Evolutionary conservation across 805 yeast species (phyloP).

Genomic region (Kockiozyma suomiensis): DNA sequence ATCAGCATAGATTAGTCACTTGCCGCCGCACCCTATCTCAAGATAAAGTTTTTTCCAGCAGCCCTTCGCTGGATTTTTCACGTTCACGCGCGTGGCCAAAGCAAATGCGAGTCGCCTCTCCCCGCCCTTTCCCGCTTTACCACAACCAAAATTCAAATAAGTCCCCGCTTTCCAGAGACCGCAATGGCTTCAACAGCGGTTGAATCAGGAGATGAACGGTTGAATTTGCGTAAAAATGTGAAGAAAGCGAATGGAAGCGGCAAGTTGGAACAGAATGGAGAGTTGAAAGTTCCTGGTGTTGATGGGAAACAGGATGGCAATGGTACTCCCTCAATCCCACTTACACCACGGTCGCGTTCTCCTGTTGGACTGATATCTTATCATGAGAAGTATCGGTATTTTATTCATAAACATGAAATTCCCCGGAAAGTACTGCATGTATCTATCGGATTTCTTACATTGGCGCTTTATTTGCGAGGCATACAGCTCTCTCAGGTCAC

Average conservation of each 20-base stretch:
- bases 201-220: not conserved
- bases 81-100: not conserved
- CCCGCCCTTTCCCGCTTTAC: too few species aligned
- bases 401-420: slow-evolving; percentile 78
- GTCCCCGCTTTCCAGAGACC: too few species aligned
- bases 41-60: too few species aligned
- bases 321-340: not conserved
- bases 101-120: too few species aligned
- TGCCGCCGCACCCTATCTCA: too few species aligned
- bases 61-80: too few species aligned
- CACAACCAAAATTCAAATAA: too few species aligned
- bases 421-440: slow-evolving; percentile 89
- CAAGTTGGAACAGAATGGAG: too few species aligned
- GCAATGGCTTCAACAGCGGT: not conserved
- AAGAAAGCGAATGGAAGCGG: too few species aligned
- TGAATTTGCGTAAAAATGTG: too few species aligned
- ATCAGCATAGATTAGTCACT: too few species aligned
- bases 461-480: slow-evolving; percentile 70
- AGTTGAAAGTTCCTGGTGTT: not conserved
- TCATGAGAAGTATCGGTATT: slow-evolving; percentile 38
- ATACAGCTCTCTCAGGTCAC: slow-evolving; percentile 59
- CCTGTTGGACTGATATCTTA: slow-evolving; percentile 36
- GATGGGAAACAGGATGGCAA: too few species aligned
- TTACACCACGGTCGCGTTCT: slow-evolving; percentile 38
- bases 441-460: slow-evolving; percentile 80